A percentile compares a stretch with the other conserved stretches of the same genome.
Conservation (phyloP, 306 rosid species). For the Begonia peltatifolia region DNA sequence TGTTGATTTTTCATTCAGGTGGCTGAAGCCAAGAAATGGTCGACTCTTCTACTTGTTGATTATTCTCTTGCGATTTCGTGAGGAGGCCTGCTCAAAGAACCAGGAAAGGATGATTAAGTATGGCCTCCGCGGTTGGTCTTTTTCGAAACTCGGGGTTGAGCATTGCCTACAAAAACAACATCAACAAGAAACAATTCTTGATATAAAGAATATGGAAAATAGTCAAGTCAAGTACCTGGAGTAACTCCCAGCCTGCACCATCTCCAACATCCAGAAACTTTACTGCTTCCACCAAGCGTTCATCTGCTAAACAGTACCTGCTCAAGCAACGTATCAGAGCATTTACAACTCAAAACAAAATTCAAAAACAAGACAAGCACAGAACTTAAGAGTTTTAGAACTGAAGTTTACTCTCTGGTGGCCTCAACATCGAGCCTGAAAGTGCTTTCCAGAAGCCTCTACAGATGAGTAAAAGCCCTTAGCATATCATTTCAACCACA, state of each 20-base stretch:
- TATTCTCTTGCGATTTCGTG: background rate
- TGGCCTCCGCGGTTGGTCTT: conserved; percentile 61
- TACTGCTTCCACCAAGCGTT: conserved; percentile 45
- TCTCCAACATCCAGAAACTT: conserved; percentile 62
- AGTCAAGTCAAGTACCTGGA: conserved; percentile 38
- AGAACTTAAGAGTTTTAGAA: background rate
- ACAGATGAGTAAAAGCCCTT: conserved; percentile 9
- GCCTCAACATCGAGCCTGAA: conserved; percentile 74
- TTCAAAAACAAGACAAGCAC: conserved; percentile 1
- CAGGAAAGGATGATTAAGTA: conserved; percentile 67
- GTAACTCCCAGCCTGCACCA: conserved; percentile 96
- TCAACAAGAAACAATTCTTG: background rate
- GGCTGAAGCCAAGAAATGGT: too few relatives aligned
- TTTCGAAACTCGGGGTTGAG: conserved; percentile 69
- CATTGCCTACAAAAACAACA: conserved; percentile 51
- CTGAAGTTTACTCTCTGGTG: conserved; percentile 53
- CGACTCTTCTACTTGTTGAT: too few relatives aligned
- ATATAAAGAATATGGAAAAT: conserved; percentile 1
- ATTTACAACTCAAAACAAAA: background rate
- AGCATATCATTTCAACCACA: too few relatives aligned
- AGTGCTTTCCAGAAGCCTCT: conserved; percentile 96
- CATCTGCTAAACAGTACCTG: conserved; percentile 85
- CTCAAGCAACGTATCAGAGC: conserved; percentile 3
- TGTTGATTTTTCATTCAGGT: too few relatives aligned
- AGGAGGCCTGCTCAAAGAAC: conserved; percentile 19